A percentile compares a stretch with the other conserved stretches of the same genome.
Evolutionary conservation across 2,329 filamentous ascomycete genomes (phyloP).

Genomic region (Pleochaeta shiraiana): DNA sequence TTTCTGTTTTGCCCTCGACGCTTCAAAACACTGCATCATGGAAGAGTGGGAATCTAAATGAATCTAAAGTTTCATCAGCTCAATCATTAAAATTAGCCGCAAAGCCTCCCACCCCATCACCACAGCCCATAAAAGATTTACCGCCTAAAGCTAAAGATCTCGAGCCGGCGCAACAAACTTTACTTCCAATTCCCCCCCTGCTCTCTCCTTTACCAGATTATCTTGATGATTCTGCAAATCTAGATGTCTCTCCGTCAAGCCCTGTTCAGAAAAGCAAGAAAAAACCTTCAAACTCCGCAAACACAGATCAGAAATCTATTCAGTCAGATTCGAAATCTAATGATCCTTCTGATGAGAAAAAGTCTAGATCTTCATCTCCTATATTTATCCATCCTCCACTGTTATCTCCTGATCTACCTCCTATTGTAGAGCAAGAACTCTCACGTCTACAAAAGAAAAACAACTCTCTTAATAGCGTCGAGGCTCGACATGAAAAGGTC

Average conservation of each 20-base stretch:
- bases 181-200: constrained; percentile 10
- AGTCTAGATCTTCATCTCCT: constrained; percentile 6
- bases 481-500: constrained; percentile 16
- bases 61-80: constrained; percentile 9
- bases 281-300: constrained; percentile 6
- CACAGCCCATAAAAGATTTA: constrained; percentile 7
- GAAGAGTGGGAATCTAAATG: constrained; percentile 9
- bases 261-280: constrained; percentile 7
- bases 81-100: constrained; percentile 8
- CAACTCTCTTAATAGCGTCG: constrained; percentile 12
- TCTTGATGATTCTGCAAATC: constrained; percentile 8
- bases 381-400: constrained; percentile 14
- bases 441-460: constrained; percentile 10
- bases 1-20: constrained; percentile 6
- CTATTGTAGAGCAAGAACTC: constrained; percentile 16
- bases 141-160: constrained; percentile 6
- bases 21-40: constrained; percentile 7
- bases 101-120: constrained; percentile 7
- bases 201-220: constrained; percentile 14
- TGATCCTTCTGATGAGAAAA: neutral
- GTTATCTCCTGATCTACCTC: constrained; percentile 17
- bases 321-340: neutral
- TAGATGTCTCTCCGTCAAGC: constrained; percentile 5
- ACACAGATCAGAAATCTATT: neutral
- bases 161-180: constrained; percentile 8